Conservation (phyloP, 2,329 filamentous ascomycete species). For the Atkinsonella hypoxylon region DNA sequence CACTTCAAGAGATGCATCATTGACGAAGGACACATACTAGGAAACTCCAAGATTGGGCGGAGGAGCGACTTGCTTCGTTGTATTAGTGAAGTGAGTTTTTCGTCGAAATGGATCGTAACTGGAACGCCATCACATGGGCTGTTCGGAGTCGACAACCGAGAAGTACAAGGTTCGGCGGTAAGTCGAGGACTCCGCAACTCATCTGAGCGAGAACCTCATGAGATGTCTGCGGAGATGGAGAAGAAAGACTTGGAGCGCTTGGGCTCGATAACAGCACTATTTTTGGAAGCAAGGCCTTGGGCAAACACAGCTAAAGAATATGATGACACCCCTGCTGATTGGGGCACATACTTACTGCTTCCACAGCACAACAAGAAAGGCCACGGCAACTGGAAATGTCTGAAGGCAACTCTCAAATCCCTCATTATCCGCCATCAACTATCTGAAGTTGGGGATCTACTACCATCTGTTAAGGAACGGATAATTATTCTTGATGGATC, state of each 20-base stretch:
- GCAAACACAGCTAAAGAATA: constrained; percentile 43
- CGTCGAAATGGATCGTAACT: constrained; percentile 78
- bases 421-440: constrained; percentile 72
- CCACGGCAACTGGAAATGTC: constrained; percentile 46
- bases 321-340: constrained; percentile 50
- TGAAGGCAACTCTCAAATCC: constrained; percentile 60
- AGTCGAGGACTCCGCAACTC: constrained; percentile 9
- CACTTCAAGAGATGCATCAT: constrained; percentile 85
- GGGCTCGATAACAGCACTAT: constrained; percentile 54
- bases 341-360: constrained; percentile 61
- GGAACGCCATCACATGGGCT: constrained; percentile 81
- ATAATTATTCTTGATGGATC: constrained; percentile 67
- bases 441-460: constrained; percentile 53
- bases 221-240: constrained; percentile 38
- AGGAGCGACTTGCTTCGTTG: constrained; percentile 44
- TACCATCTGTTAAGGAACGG: constrained; percentile 63
- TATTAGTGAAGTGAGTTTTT: constrained; percentile 45
- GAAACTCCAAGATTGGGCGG: constrained; percentile 43
- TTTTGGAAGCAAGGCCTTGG: constrained; percentile 71
- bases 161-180: neutral
- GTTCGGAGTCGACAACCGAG: constrained; percentile 45
- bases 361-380: constrained; percentile 37
- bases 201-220: constrained; percentile 9
- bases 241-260: constrained; percentile 54
- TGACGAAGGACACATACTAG: constrained; percentile 82